Conservation (phyloP, 495 filamentous ascomycete species). For the Aspergillus carlsbadensis region DNA sequence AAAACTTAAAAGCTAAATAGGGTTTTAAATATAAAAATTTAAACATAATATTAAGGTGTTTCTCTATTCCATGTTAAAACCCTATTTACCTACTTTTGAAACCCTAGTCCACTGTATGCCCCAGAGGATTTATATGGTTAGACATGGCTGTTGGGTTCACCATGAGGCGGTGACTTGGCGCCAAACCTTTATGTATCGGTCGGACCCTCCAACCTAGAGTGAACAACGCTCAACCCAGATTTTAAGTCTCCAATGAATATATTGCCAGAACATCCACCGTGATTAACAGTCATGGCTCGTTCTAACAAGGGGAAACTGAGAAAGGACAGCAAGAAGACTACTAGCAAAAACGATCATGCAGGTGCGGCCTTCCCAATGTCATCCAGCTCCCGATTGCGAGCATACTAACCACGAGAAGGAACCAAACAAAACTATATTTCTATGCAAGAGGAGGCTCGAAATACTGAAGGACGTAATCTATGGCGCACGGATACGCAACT, state of each 20-base stretch:
- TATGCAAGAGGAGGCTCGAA: conserved; percentile 73
- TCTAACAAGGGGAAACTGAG: background rate
- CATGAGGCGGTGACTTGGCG: no score
- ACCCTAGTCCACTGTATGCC: no score
- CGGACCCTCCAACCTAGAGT: no score
- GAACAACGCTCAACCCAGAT: no score
- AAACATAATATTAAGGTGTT: no score
- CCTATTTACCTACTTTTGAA: no score
- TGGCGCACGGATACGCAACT: conserved; percentile 34
- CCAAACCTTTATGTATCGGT: no score
- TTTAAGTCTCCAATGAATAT: background rate
- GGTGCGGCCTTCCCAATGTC: background rate
- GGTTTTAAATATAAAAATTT: no score
- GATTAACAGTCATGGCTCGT: background rate
- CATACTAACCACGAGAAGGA: conserved; percentile 6
- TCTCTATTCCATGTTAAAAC: no score
- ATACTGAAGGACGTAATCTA: conserved; percentile 62
- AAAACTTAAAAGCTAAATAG: no score
- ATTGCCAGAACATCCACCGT: background rate
- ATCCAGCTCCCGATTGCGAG: background rate
- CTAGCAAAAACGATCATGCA: background rate
- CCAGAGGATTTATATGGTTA: no score
- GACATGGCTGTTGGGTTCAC: no score
- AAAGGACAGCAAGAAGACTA: conserved; percentile 1
- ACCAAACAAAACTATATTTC: conserved; percentile 44